These are phyloP conservation scores for Kodamaea arcana DNA, from an alignment of 1,139 yeast species.

Conservation along the genomic window DNA sequence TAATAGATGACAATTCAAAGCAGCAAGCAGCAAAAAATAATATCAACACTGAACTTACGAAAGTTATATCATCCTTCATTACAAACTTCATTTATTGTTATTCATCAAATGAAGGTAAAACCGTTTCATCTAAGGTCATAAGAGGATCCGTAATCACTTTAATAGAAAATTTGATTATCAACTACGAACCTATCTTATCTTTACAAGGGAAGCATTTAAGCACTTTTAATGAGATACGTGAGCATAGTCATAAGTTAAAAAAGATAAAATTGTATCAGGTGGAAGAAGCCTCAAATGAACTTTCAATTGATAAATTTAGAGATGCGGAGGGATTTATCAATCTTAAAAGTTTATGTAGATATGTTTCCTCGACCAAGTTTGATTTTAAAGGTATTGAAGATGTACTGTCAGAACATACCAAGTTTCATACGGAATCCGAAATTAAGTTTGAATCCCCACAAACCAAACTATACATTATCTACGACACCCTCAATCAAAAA, in stretches of 20 bases:
- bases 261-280: background rate
- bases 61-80: slow-evolving; percentile 4
- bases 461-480: slow-evolving; percentile 17
- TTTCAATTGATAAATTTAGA: slow-evolving; percentile 4
- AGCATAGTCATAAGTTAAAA: background rate
- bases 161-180: background rate
- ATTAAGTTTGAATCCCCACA: too few species aligned
- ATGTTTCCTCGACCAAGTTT: slow-evolving; percentile 17
- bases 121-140: slow-evolving; percentile 1
- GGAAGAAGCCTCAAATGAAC: background rate
- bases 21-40: too few species aligned
- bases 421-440: too few species aligned
- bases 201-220: background rate
- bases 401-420: too few species aligned
- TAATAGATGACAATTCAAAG: too few species aligned
- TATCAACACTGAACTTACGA: too few species aligned
- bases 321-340: slow-evolving; percentile 18
- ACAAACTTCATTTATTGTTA: slow-evolving; percentile 4
- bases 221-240: background rate
- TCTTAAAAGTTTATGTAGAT: slow-evolving; percentile 19
- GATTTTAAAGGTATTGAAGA: slow-evolving; percentile 1
- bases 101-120: background rate
- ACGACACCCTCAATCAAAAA: slow-evolving; percentile 11
- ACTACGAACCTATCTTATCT: background rate
- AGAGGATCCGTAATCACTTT: background rate